Evolutionary conservation across 169 alveolate species (phyloP).

Genomic region (Plasmodium blacklocki): DNA sequence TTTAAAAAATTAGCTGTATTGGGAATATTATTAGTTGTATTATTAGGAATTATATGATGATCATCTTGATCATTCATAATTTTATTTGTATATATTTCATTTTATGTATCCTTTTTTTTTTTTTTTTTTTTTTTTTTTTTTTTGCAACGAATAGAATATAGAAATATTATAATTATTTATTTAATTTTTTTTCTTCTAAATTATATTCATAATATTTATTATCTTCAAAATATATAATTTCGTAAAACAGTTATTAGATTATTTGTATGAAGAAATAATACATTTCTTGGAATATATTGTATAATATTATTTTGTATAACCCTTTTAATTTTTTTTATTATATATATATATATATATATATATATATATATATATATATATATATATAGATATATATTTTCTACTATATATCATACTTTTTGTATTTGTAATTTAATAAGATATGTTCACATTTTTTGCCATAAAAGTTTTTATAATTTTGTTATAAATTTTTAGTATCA

Average conservation of each 20-base stretch:
- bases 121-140: not conserved
- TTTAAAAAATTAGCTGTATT: too few relatives aligned
- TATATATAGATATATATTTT: not conserved
- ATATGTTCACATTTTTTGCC: not conserved
- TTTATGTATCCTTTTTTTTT: too few relatives aligned
- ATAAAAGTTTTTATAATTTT: not conserved
- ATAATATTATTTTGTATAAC: slow-evolving; percentile 8
- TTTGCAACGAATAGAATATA: slow-evolving; percentile 4
- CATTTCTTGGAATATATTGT: not conserved
- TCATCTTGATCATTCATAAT: too few relatives aligned
- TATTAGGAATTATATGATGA: too few relatives aligned
- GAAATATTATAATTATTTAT: not conserved
- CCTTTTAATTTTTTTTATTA: not conserved
- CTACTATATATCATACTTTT: not conserved
- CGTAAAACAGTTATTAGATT: not conserved
- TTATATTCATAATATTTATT: not conserved
- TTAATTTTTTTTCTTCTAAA: not conserved
- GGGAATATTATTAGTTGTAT: too few relatives aligned
- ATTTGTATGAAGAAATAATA: not conserved
- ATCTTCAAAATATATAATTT: not conserved
- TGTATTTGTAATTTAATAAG: not conserved
- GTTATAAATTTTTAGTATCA: not conserved
- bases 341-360: not conserved
- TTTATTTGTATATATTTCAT: not conserved
- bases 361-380: too few relatives aligned